A percentile compares a stretch with the other conserved stretches of the same genome.
Evolutionary conservation across 352 stramenopile species (phyloP).

Genomic region (Globisporangium alternatum): DNA sequence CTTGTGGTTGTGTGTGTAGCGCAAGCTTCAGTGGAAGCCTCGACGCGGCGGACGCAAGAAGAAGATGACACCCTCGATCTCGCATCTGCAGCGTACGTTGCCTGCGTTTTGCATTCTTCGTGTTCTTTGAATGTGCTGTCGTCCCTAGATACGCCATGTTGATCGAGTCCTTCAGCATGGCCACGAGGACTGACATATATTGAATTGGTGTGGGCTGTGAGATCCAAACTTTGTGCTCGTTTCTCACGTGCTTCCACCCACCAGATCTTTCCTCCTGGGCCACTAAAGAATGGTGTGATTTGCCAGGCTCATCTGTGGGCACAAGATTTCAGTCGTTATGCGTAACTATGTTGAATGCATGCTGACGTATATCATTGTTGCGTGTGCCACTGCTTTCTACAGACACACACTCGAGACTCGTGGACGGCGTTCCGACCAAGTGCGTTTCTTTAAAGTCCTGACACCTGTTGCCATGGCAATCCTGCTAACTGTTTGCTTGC

Average conservation of each 20-base stretch:
- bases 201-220: conserved; percentile 13
- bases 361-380: neutral
- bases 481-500: neutral
- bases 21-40: conserved; percentile 22
- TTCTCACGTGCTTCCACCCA: neutral
- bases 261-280: conserved; percentile 28
- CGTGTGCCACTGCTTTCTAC: neutral
- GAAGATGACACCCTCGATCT: conserved; percentile 56
- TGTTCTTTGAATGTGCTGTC: conserved; percentile 17
- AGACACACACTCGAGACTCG: conserved; percentile 40
- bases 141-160: conserved; percentile 58
- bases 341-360: neutral
- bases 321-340: conserved; percentile 10
- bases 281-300: conserved; percentile 18
- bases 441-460: conserved; percentile 18
- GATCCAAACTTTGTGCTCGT: neutral
- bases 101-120: conserved; percentile 9
- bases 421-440: conserved; percentile 54
- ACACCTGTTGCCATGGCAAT: neutral
- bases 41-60: conserved; percentile 44
- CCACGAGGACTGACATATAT: conserved; percentile 56
- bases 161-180: conserved; percentile 28
- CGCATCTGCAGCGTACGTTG: conserved; percentile 66
- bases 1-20: conserved; percentile 7
- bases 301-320: conserved; percentile 19